A percentile compares a stretch with the other conserved stretches of the same genome.
Conservation (phyloP, 2,329 filamentous ascomycete genomes). For the Neofusicoccum umdonicola region DNA sequence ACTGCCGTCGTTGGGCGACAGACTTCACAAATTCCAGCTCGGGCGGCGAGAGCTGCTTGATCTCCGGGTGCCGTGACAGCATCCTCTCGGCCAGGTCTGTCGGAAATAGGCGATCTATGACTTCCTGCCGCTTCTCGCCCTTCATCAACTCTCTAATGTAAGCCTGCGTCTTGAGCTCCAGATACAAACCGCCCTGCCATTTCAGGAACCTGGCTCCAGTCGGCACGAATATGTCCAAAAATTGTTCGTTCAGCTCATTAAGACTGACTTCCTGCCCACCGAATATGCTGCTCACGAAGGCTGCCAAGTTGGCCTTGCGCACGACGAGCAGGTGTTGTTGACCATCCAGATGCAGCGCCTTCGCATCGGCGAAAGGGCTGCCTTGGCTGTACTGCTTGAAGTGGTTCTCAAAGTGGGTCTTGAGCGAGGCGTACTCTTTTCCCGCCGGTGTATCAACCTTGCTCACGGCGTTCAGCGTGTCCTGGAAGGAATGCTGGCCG, state of each 20-base stretch:
- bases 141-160: constrained; percentile 52
- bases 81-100: constrained; percentile 55
- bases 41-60: constrained; percentile 52
- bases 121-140: constrained; percentile 50
- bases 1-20: constrained; percentile 46
- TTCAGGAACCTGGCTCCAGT: constrained; percentile 58
- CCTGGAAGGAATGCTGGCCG: constrained; percentile 55
- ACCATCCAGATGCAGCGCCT: constrained; percentile 58
- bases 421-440: constrained; percentile 61
- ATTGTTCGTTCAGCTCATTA: constrained; percentile 61
- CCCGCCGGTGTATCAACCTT: constrained; percentile 55
- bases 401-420: constrained; percentile 60
- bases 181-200: constrained; percentile 59
- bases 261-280: constrained; percentile 64
- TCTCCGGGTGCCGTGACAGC: constrained; percentile 54
- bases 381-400: constrained; percentile 59
- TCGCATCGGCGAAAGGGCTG: constrained; percentile 55
- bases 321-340: constrained; percentile 33
- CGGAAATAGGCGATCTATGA: constrained; percentile 61
- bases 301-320: constrained; percentile 63
- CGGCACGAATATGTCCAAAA: constrained; percentile 63
- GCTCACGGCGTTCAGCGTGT: constrained; percentile 57
- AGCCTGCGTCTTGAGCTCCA: constrained; percentile 66
- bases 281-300: constrained; percentile 63
- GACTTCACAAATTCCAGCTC: constrained; percentile 55